These are phyloP conservation scores for Aegilops umbellulata DNA, from an alignment of 176 grass and related monocot genomes.

Conservation along the genomic window DNA sequence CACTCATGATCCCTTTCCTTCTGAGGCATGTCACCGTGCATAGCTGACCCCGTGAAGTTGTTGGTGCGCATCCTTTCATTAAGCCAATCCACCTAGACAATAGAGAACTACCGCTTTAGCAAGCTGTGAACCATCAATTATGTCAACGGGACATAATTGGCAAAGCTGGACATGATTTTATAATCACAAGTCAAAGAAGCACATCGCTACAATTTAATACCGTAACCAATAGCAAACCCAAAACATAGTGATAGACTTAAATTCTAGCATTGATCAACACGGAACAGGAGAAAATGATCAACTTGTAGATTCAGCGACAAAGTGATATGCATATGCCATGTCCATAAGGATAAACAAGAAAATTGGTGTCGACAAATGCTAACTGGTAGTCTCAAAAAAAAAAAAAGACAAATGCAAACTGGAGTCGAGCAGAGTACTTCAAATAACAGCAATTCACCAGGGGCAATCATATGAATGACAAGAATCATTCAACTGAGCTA, in stretches of 20 bases:
- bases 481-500: not conserved
- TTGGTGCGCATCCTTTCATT: conserved; percentile 95
- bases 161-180: not conserved
- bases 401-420: not conserved
- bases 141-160: not conserved
- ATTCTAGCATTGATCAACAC: not conserved
- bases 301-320: not conserved
- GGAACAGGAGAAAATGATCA: not conserved
- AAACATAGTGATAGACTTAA: not conserved
- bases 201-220: not conserved
- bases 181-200: not conserved
- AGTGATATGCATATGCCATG: not conserved
- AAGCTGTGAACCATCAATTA: not conserved
- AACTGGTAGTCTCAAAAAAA: no score
- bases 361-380: not conserved
- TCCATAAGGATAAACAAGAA: not conserved
- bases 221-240: not conserved
- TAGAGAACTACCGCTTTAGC: conserved; percentile 7
- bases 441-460: not conserved
- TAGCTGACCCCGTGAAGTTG: conserved; percentile 92
- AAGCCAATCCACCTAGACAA: conserved; percentile 87
- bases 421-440: not conserved
- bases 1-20: conserved; percentile 88
- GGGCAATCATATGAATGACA: not conserved
- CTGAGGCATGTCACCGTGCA: conserved; percentile 97